Conservation (phyloP, 345 rosid genomes). For the Eucalyptus urophylla region DNA sequence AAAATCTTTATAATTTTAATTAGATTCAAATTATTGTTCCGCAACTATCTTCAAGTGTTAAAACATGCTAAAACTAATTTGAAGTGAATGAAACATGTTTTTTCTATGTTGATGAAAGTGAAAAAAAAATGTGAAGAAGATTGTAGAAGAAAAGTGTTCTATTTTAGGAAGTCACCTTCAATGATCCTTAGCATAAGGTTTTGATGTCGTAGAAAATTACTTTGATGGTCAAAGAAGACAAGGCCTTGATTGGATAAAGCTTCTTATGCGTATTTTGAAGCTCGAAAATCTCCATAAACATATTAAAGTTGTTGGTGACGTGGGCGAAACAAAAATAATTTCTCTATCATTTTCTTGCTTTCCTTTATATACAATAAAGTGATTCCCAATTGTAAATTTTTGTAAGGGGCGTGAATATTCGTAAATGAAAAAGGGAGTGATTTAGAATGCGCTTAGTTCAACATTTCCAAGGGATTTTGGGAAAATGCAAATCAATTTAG, state of each 20-base stretch:
- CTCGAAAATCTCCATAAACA: not conserved
- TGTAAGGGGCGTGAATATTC: not conserved
- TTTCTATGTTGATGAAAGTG: not conserved
- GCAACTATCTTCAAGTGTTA: not conserved
- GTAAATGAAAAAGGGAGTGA: not conserved
- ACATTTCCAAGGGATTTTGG: too few relatives aligned
- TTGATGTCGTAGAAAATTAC: not conserved
- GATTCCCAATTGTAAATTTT: not conserved
- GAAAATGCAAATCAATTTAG: not conserved
- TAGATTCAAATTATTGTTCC: not conserved
- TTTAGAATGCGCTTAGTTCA: not conserved
- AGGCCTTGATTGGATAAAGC: not conserved
- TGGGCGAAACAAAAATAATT: not conserved
- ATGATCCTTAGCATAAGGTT: not conserved
- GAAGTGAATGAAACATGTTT: not conserved
- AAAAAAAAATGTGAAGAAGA: not conserved
- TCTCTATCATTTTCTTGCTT: not conserved
- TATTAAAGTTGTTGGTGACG: not conserved
- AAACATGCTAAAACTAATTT: not conserved
- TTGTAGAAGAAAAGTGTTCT: not conserved
- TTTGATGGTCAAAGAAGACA: not conserved
- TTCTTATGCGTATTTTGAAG: not conserved
- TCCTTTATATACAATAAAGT: not conserved
- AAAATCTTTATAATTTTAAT: not conserved
- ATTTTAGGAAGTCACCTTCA: not conserved